phyloP scores from a whole-genome alignment of 148 eudicot species.

The Rhododendron henanense region DNA sequence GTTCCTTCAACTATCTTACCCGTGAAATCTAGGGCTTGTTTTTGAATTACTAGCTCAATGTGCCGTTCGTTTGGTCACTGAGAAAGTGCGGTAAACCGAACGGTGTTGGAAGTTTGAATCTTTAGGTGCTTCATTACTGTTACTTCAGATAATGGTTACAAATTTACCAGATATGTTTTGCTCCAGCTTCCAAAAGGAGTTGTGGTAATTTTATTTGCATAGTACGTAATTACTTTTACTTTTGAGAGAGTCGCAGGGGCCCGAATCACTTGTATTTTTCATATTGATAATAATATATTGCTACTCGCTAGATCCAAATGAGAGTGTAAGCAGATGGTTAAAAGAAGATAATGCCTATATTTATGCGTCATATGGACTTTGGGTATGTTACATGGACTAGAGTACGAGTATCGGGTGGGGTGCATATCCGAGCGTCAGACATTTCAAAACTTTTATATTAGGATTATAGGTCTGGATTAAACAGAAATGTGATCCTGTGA shows the following conservation, averaged over 20 bases:
- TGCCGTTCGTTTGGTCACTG: neutral
- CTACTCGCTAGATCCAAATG: no score
- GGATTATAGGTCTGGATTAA: neutral
- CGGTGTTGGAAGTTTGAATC: neutral
- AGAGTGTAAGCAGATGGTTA: neutral
- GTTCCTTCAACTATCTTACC: neutral
- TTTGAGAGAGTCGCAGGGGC: no score
- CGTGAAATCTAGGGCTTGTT: slow-evolving; percentile 22
- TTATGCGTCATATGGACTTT: no score
- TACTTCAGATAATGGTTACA: neutral
- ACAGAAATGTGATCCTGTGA: neutral
- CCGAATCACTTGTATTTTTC: no score
- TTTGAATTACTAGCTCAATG: neutral
- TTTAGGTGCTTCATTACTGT: neutral
- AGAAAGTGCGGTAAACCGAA: neutral
- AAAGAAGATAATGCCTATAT: neutral
- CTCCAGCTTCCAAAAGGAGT: neutral
- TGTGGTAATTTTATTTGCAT: neutral
- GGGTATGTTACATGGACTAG: neutral
- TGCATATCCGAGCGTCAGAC: neutral
- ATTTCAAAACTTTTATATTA: neutral
- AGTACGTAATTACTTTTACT: no score
- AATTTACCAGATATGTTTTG: neutral
- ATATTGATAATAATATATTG: no score
- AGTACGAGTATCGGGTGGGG: neutral